These are phyloP conservation scores for Colletotrichum sublineola DNA, from an alignment of 2,329 filamentous ascomycete species.

Conservation along the genomic window DNA sequence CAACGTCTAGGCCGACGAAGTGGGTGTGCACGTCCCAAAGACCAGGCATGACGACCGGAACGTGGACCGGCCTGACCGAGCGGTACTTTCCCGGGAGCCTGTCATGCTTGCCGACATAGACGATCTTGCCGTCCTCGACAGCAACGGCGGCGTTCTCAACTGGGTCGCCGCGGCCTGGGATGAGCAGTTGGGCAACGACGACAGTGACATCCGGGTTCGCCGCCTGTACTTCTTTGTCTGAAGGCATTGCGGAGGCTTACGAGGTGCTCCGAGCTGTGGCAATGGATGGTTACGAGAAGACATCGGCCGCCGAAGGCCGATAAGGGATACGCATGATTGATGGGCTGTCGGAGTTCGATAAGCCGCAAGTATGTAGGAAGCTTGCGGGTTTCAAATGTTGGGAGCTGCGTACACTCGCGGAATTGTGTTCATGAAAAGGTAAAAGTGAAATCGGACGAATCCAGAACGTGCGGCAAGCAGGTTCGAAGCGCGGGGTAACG, in stretches of 20 bases:
- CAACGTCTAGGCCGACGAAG: slow-evolving; percentile 54
- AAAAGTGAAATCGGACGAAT: not conserved
- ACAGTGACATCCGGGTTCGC: slow-evolving; percentile 15
- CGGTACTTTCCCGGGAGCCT: slow-evolving; percentile 51
- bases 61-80: slow-evolving; percentile 47
- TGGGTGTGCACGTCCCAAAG: slow-evolving; percentile 68
- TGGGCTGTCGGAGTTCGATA: not conserved
- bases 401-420: not conserved
- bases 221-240: not conserved
- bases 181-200: slow-evolving; percentile 55
- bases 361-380: not conserved
- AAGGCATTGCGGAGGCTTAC: not conserved
- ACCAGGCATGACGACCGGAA: slow-evolving; percentile 63
- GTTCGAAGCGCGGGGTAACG: slow-evolving; percentile 10
- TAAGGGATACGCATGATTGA: slow-evolving; percentile 26
- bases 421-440: too few species aligned
- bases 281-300: not conserved
- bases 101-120: slow-evolving; percentile 53
- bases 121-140: slow-evolving; percentile 55
- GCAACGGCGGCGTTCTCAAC: slow-evolving; percentile 55
- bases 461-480: not conserved
- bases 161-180: slow-evolving; percentile 61
- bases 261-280: not conserved
- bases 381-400: too few species aligned
- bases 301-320: not conserved